Evolutionary conservation across 1,139 yeast genomes (phyloP), one percentile per base, ranked within the genome.

Genomic region (Citeromyces hawaiiensis): DNA sequence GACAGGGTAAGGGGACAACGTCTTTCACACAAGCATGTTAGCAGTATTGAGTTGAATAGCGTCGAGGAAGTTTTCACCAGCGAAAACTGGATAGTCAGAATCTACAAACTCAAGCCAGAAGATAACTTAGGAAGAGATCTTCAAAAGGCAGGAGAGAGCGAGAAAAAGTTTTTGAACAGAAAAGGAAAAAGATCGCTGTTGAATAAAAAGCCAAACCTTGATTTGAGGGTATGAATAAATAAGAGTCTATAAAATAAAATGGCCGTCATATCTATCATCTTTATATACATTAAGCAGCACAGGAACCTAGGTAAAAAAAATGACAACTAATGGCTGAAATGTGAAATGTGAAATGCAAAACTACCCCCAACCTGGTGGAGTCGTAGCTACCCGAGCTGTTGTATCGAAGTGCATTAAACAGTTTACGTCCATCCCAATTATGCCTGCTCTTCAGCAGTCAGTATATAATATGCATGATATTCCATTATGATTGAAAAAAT

Each of bases 41-140:
- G 68, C 41, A 64, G 74, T 25, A 82, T 83, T 35, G 68, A 74
- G 39, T 68, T 88, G 51, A 78, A 78, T 55, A 80, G 80, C 39
- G 67, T 88, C 37, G 98, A 93, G 54, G 99, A 93, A 66, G 98
- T 82, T 0, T 93, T 81, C 64, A 91, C 98, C 2, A 72, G 93
- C 40, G 95, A 87, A 56, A 93, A 91, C 68, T 93, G 97, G 97
- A 72, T 93, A 50, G 96, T 93, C 27, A 76, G 99, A 64, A 74
- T 93, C 46, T 93, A 83, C 67, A 85, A 87, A 68, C 87, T 93
- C 48, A 91, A 88, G 63, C 93, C 86, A 47, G 70, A 74, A 45
- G 99, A 93, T 59, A 76, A 76, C 47, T 74, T 83, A 46, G 98
- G 97, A 40, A 76, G 98, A 60, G 80, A 77, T 50, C 63, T 78